These are phyloP conservation scores for Pythium guiyangense DNA, from an alignment of 352 stramenopile genomes.

Conservation along the genomic window DNA sequence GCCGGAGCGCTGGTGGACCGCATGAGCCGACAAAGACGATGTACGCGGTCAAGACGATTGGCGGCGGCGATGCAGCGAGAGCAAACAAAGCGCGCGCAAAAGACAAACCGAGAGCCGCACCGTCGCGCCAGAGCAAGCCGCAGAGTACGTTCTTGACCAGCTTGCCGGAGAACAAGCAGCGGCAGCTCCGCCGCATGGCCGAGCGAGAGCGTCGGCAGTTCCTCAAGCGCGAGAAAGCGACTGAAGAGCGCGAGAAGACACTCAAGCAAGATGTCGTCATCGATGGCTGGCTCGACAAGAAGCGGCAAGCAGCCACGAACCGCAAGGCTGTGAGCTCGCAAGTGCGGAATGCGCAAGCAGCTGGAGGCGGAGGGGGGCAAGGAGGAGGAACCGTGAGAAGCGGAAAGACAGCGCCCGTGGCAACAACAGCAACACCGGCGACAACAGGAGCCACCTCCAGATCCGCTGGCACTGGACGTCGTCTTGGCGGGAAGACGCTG, in stretches of 20 bases:
- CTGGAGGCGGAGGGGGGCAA: not conserved
- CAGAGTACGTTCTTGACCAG: constrained; percentile 49
- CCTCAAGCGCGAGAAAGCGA: constrained; percentile 54
- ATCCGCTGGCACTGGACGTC: constrained; percentile 2
- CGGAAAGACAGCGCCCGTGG: not conserved
- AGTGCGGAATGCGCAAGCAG: constrained; percentile 10
- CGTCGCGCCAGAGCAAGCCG: constrained; percentile 13
- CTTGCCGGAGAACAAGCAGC: constrained; percentile 55
- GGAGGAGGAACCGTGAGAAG: not conserved
- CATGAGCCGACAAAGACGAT: constrained; percentile 50
- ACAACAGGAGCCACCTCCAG: constrained; percentile 4
- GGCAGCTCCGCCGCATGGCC: constrained; percentile 57
- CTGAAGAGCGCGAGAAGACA: constrained; percentile 23
- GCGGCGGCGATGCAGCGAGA: not conserved
- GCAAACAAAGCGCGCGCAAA: constrained; percentile 29
- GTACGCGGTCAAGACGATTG: constrained; percentile 42
- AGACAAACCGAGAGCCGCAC: constrained; percentile 18
- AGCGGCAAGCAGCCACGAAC: constrained; percentile 49
- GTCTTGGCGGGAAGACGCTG: constrained; percentile 14
- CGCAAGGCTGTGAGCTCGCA: constrained; percentile 37
- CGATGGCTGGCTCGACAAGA: constrained; percentile 69
- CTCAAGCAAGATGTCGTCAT: constrained; percentile 71
- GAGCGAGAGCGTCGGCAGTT: constrained; percentile 55
- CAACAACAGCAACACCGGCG: not conserved
- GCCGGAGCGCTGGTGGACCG: constrained; percentile 24